Base-by-base conservation (phyloP, 2,329 filamentous ascomycete genomes). In the Aotearoamyces nothofagi region DNA sequence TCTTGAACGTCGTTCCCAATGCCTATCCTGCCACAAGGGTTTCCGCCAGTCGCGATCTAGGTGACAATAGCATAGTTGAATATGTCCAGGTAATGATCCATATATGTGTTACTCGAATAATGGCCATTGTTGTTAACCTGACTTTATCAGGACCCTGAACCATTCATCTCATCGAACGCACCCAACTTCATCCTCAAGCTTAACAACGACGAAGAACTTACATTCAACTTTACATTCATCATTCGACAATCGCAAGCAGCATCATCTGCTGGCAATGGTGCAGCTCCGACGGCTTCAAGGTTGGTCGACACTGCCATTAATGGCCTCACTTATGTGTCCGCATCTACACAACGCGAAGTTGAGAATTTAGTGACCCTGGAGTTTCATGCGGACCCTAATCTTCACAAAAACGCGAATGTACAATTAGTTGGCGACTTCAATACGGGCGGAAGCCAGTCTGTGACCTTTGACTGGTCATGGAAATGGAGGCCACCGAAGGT, bases 341-440 rank as follows among this genome's bases (percentile, higher is more conserved):
- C 82, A 23, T 82, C 86, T 1, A 92, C 75, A 29, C 59, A 72
- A 17, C 79, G 71, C 54, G 90, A 98, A 45, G 70, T 98, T 30
- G 90, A 96, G 47, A 94, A 90, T 41, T 60, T 98, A 26, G 77
- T 96, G 26, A 96, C 87, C 10, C 68, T 86, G 43, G 90, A 98
- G 53, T 96, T 98, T 45, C 84, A 96, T 43, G 84, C 87, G 40
- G 84, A 98, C 47, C 90, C 90, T 1, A 98, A 98, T 47, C 61
- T 98, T 32, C 90, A 98, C 60, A 96, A 92, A 51, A 96, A 94
- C 49, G 69, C 84, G 31, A 96, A 96, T 49, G 90, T 98, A 22
- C 79, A 92, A 46, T 65, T 96, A 24, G 76, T 98, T n/a, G 90
- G 90, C 3, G 84, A 93, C 51, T 94, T 79, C 49, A 67, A 70